Base-by-base conservation (phyloP, 768 basidiomycete genomes). In the Albatrellus ellisii region DNA sequence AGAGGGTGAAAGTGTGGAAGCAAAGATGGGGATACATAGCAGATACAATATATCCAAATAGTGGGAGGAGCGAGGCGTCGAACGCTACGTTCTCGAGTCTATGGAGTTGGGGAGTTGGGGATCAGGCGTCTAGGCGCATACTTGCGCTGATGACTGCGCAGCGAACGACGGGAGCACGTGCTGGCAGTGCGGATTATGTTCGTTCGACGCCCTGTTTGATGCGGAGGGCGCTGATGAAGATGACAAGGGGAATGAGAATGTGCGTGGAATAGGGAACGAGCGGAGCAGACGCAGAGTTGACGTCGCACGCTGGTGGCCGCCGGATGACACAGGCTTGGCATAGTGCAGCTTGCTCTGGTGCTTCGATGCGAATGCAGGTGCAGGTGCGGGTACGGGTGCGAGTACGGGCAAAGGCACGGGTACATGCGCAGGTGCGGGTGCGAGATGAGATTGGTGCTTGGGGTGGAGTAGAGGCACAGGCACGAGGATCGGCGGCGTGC, bases 251-350 rank as follows among this genome's bases (percentile, higher is more conserved):
- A 41, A 36, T 4, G 47, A 39, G n/a, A 43, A 48, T 1, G 41
- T n/a, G 2, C 44, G 39, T 4, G 50, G 27, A 35, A 51, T 45
- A 17, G 47, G 44, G n/a, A 51, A 11, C 0, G 40, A 39, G 41
- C 50, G 50, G 27, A 51, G 44, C 12, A 51, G 32, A 17, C 50
- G 44, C 26, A 51, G 27, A 0, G 50, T 49, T 15, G 50, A 39
- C 3, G 43, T 21, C 26, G 20, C 20, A 39, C 1, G 6, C 14
- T 12, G 40, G 17, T 45, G 49, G 2, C n/a, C 39, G 41, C 2
- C 38, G 36, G n/a, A 22, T 26, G 26, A 45, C 45, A n/a, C 40
- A 6, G 26, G 41, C 2, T 38, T 42, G 12, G 29, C 31, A 36
- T 48, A 35, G 9, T n/a, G 27, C 27, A 29, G 17, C 27, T 17